Percentiles rank a stretch among this genome's conserved stretches.
Evolutionary conservation across 176 grass and related monocot genomes (phyloP).

Genomic region (Avena eriantha): DNA sequence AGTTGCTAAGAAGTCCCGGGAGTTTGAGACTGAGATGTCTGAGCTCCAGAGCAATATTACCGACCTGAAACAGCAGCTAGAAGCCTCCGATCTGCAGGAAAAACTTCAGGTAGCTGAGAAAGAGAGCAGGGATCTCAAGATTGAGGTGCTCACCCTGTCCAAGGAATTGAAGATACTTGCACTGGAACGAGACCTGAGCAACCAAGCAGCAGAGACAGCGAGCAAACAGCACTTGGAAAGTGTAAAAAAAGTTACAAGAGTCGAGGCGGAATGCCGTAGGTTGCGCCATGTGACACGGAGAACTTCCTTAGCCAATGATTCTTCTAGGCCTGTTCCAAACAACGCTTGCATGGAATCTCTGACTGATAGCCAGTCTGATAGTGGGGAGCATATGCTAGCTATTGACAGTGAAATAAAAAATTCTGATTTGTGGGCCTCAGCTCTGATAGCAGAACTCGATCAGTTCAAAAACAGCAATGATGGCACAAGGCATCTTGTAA

Average conservation of each 20-base stretch:
- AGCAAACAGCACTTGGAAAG: slow-evolving; percentile 92
- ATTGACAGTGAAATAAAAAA: slow-evolving; percentile 69
- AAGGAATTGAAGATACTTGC: slow-evolving; percentile 68
- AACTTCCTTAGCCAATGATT: slow-evolving; percentile 51
- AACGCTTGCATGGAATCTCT: slow-evolving; percentile 66
- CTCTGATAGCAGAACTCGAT: slow-evolving; percentile 83
- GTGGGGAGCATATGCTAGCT: slow-evolving; percentile 65
- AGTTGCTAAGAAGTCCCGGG: slow-evolving; percentile 56
- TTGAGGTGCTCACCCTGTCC: slow-evolving; percentile 46
- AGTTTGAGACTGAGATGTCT: slow-evolving; percentile 57
- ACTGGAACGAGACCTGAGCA: slow-evolving; percentile 85
- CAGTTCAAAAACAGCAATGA: slow-evolving; percentile 68
- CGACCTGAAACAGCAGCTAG: slow-evolving; percentile 60
- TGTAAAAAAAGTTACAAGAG: slow-evolving; percentile 78
- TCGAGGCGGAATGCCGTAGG: slow-evolving; percentile 84
- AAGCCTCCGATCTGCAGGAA: slow-evolving; percentile 55
- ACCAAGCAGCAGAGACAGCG: slow-evolving; percentile 89
- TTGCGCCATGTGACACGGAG: slow-evolving; percentile 57
- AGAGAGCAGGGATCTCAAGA: slow-evolving; percentile 74
- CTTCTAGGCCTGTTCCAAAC: slow-evolving; percentile 46
- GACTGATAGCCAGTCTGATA: slow-evolving; percentile 86
- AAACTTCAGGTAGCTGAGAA: slow-evolving; percentile 64
- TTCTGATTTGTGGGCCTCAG: slow-evolving; percentile 79
- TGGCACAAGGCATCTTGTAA: slow-evolving; percentile 54
- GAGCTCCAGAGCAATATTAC: slow-evolving; percentile 60